phyloP scores from a whole-genome alignment of 2,329 filamentous ascomycete species.

The Pyricularia pennisetigena region DNA sequence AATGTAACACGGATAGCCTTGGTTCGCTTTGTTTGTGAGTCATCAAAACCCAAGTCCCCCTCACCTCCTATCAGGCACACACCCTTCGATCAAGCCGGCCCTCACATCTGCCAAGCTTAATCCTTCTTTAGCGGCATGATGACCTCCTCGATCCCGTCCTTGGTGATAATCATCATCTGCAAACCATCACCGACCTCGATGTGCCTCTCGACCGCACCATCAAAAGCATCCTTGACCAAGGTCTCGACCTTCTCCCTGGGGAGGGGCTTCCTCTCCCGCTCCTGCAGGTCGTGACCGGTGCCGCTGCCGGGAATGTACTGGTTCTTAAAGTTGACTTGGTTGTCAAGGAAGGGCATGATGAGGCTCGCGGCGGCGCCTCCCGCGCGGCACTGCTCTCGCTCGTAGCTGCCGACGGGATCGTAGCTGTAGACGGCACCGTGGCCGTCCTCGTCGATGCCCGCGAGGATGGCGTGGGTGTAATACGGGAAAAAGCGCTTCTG shows the following conservation, averaged over 20 bases:
- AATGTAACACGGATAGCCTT: neutral
- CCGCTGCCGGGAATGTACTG: conserved; percentile 87
- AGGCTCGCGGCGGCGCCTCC: conserved; percentile 85
- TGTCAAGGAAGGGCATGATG: conserved; percentile 99
- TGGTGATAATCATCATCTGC: conserved; percentile 91
- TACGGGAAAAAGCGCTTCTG: conserved; percentile 98
- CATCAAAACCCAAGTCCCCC: neutral
- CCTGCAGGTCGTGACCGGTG: conserved; percentile 68
- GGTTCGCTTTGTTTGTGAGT: neutral
- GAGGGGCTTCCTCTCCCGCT: conserved; percentile 61
- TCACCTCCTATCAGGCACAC: neutral
- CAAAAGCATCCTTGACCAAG: conserved; percentile 93
- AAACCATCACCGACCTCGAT: conserved; percentile 96
- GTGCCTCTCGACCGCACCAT: conserved; percentile 94
- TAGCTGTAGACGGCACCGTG: conserved; percentile 94
- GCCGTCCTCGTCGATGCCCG: conserved; percentile 88
- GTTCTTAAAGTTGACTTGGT: conserved; percentile 99
- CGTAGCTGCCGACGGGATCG: conserved; percentile 95
- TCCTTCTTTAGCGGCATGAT: conserved; percentile 83
- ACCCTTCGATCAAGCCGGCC: no score
- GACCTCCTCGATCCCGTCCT: conserved; percentile 78
- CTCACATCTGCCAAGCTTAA: conserved; percentile 31
- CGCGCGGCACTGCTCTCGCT: conserved; percentile 90
- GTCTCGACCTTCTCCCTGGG: conserved; percentile 67
- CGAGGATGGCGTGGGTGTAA: conserved; percentile 92